These are phyloP conservation scores for Cercospora sp. DNA, from an alignment of 2,329 filamentous ascomycete genomes.

Conservation along the genomic window DNA sequence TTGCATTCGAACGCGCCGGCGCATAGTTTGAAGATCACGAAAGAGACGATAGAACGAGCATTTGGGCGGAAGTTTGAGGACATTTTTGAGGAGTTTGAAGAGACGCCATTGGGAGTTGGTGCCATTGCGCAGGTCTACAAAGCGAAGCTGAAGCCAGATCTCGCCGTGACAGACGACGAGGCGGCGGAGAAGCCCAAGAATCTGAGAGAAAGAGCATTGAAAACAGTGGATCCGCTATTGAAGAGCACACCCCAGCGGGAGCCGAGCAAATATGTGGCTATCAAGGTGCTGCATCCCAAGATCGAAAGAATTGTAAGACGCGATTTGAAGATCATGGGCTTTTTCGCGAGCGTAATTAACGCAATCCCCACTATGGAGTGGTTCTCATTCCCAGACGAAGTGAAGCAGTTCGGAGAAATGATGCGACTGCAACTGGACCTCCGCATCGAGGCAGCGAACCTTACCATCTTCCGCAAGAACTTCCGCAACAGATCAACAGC, in stretches of 20 bases:
- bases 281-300: conserved; percentile 91
- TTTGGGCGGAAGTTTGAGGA: conserved; percentile 83
- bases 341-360: conserved; percentile 84
- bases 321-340: conserved; percentile 88
- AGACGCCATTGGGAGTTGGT: conserved; percentile 84
- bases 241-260: conserved; percentile 84
- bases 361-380: conserved; percentile 91
- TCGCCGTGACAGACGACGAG: conserved; percentile 64
- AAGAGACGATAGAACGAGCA: conserved; percentile 73
- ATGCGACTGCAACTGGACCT: conserved; percentile 97
- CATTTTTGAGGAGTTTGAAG: conserved; percentile 95
- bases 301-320: conserved; percentile 88
- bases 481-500: conserved; percentile 87
- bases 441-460: conserved; percentile 88
- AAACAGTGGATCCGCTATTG: conserved; percentile 79
- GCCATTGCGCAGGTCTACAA: conserved; percentile 98
- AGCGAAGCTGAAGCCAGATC: conserved; percentile 79
- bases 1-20: conserved; percentile 93
- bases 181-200: conserved; percentile 57
- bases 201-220: conserved; percentile 68
- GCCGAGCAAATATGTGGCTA: conserved; percentile 87
- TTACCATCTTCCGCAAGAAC: conserved; percentile 83
- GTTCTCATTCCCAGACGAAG: conserved; percentile 94
- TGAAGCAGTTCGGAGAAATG: conserved; percentile 93
- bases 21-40: conserved; percentile 79